Percentiles rank a stretch among this genome's conserved stretches.
phyloP scores from a whole-genome alignment of 768 basidiomycete species.

The Pleurotus citrinopileatus region DNA sequence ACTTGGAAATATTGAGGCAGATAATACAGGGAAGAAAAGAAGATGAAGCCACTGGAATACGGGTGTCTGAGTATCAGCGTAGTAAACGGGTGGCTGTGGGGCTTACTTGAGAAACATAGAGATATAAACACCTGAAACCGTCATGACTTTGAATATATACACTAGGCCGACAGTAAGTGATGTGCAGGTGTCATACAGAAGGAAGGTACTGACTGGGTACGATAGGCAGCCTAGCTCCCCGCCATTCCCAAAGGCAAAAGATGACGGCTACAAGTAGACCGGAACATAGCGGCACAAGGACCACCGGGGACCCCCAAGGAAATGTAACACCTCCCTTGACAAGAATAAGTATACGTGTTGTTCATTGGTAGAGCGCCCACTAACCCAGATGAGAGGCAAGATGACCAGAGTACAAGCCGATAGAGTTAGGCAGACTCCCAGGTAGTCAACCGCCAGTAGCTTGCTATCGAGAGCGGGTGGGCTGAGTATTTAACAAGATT shows the following conservation, averaged over 20 bases:
- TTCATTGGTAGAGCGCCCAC: too few relatives aligned
- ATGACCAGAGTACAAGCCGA: conserved; percentile 61
- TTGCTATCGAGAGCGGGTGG: conserved; percentile 38
- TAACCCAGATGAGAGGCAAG: conserved; percentile 70
- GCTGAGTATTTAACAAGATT: neutral
- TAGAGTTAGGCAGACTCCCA: conserved; percentile 58
- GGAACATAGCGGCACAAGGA: conserved; percentile 56
- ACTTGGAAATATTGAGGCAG: conserved; percentile 78
- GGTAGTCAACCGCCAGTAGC: conserved; percentile 61
- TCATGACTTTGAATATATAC: conserved; percentile 67
- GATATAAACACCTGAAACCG: conserved; percentile 66
- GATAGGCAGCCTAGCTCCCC: conserved; percentile 65
- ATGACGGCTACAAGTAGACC: conserved; percentile 50
- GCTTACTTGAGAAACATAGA: conserved; percentile 67
- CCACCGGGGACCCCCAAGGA: conserved; percentile 66
- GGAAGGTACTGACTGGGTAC: conserved; percentile 53
- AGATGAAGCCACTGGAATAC: conserved; percentile 48
- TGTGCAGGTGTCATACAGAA: neutral
- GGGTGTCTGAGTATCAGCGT: neutral
- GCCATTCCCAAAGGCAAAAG: conserved; percentile 76
- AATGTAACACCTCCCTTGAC: conserved; percentile 67
- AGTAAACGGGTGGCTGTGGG: neutral
- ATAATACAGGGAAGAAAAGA: conserved; percentile 66
- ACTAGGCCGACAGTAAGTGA: conserved; percentile 32
- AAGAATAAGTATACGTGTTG: neutral